Percentiles rank a stretch among this genome's conserved stretches.
These are phyloP conservation scores for Aspergillus leporis DNA, from an alignment of 495 filamentous ascomycete species.

Conservation along the genomic window DNA sequence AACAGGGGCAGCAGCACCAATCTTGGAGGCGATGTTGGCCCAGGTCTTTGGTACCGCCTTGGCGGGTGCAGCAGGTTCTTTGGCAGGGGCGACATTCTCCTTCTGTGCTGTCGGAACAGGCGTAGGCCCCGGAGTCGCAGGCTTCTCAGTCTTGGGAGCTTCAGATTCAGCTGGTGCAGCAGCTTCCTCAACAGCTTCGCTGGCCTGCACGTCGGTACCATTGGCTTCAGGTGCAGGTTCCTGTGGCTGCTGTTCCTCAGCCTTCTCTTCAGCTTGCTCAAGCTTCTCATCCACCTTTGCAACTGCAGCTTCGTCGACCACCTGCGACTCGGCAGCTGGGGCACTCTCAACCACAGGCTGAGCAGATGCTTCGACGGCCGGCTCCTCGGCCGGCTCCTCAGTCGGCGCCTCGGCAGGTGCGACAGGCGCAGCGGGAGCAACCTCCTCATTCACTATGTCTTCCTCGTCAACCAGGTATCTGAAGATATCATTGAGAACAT, in stretches of 20 bases:
- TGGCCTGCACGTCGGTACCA: conserved; percentile 37
- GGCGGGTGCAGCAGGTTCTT: conserved; percentile 49
- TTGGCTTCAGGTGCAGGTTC: conserved; percentile 44
- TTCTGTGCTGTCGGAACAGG: conserved; percentile 39
- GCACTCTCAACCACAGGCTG: conserved; percentile 19
- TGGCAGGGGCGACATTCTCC: conserved; percentile 26
- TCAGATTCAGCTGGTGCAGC: conserved; percentile 48
- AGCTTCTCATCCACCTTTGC: conserved; percentile 62
- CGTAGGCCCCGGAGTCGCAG: conserved; percentile 51
- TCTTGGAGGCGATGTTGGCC: conserved; percentile 73
- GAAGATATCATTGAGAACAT: conserved; percentile 97
- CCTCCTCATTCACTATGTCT: conserved; percentile 58
- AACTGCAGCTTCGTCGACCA: conserved; percentile 34
- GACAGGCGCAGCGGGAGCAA: conserved; percentile 44
- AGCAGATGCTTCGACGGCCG: conserved; percentile 18
- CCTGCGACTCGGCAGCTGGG: conserved; percentile 34
- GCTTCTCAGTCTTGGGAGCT: conserved; percentile 50
- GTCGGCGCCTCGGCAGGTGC: conserved; percentile 21
- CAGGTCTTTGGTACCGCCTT: conserved; percentile 76
- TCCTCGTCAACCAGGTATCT: conserved; percentile 81
- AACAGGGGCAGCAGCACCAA: conserved; percentile 39
- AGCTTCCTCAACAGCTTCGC: conserved; percentile 27
- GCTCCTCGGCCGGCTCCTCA: conserved; percentile 24
- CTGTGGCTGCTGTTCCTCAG: conserved; percentile 29
- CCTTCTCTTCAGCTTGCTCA: conserved; percentile 43